These are phyloP conservation scores for Sporothrix schenckii DNA, from an alignment of 2,329 filamentous ascomycete genomes.

Conservation along the genomic window DNA sequence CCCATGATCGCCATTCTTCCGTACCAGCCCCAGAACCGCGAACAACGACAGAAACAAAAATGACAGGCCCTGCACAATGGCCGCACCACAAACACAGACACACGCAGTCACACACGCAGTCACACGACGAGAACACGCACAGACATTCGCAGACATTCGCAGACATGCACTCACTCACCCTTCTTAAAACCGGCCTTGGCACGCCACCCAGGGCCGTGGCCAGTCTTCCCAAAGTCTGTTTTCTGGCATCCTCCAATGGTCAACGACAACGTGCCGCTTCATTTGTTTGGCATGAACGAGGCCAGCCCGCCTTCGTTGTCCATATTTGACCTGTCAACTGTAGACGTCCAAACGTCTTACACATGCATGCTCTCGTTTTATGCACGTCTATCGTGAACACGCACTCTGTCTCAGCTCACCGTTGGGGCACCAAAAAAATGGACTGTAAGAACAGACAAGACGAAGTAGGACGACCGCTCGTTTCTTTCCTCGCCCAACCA, in stretches of 20 bases:
- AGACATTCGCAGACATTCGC: background rate
- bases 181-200: conserved; percentile 22
- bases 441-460: background rate
- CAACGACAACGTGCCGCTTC: background rate
- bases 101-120: background rate
- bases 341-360: background rate
- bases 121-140: background rate
- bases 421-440: no score
- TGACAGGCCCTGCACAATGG: background rate
- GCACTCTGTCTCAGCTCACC: background rate
- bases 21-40: conserved; percentile 13
- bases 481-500: conserved; percentile 4
- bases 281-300: conserved; percentile 2
- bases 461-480: background rate
- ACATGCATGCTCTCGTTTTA: background rate
- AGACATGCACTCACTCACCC: background rate
- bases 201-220: background rate
- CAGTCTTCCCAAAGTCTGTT: no score
- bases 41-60: background rate
- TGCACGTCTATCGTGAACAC: background rate
- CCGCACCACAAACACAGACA: background rate
- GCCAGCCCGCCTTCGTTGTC: background rate
- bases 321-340: conserved; percentile 3
- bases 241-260: background rate
- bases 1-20: conserved; percentile 23